Percentiles rank a stretch among this genome's conserved stretches.
phyloP scores from a whole-genome alignment of 1,284 basidiomycete species.

The Gastroboletus turbinatus region DNA sequence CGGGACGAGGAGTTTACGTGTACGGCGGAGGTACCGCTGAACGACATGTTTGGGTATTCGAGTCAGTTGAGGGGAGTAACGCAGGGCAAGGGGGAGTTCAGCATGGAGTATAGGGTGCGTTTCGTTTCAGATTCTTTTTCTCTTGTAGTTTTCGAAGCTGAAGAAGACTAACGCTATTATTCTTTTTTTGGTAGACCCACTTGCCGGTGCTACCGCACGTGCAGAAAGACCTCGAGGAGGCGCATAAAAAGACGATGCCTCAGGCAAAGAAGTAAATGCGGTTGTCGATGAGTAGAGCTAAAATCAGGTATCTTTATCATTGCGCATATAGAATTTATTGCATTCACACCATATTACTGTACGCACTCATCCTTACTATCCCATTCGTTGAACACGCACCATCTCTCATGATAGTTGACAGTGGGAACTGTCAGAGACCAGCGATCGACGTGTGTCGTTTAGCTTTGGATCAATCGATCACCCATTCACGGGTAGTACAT shows the following conservation, averaged over 20 bases:
- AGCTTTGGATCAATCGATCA: too few species aligned
- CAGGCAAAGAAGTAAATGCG: conserved; percentile 55
- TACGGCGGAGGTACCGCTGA: conserved; percentile 89
- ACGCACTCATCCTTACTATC: conserved; percentile 12
- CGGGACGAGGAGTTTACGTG: conserved; percentile 97
- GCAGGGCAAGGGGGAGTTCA: conserved; percentile 95
- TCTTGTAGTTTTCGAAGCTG: not conserved
- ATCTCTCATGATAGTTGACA: conserved; percentile 2
- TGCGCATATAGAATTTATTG: conserved; percentile 11
- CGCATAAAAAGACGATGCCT: conserved; percentile 48
- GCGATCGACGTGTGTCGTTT: not conserved
- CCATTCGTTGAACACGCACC: conserved; percentile 8
- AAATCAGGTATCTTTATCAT: not conserved
- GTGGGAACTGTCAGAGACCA: not conserved
- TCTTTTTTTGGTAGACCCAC: conserved; percentile 54
- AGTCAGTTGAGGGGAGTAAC: conserved; percentile 90
- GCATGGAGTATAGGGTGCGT: conserved; percentile 92
- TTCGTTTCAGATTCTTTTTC: not conserved
- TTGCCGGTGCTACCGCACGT: conserved; percentile 86
- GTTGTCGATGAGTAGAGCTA: not conserved
- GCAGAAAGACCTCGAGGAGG: conserved; percentile 77
- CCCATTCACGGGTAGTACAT: too few species aligned
- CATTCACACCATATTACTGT: conserved; percentile 12
- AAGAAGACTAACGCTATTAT: not conserved
- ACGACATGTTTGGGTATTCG: conserved; percentile 99